phyloP scores from a whole-genome alignment of 805 yeast genomes.

The Cyberlindnera mrakii region DNA sequence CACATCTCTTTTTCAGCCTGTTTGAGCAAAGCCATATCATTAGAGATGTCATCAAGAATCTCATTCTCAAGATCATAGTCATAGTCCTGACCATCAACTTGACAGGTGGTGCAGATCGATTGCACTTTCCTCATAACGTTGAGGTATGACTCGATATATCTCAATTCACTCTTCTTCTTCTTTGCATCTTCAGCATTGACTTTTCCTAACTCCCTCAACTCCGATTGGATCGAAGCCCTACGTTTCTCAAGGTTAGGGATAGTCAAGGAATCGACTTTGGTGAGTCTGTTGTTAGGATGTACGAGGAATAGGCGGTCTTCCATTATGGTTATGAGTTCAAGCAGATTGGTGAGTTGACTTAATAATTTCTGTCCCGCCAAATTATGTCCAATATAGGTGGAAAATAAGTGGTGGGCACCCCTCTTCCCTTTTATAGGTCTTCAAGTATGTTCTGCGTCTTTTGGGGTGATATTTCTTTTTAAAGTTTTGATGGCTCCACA shows the following conservation, averaged over 20 bases:
- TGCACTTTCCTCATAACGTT: constrained; percentile 14
- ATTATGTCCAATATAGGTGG: too few relatives aligned
- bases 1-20: constrained; percentile 16
- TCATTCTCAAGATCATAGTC: constrained; percentile 24
- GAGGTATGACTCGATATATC: constrained; percentile 17
- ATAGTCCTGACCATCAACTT: constrained; percentile 8
- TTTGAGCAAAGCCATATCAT: constrained; percentile 16
- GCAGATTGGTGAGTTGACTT: background rate
- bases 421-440: too few relatives aligned
- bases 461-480: too few relatives aligned
- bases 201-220: constrained; percentile 3
- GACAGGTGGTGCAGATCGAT: constrained; percentile 13
- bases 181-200: constrained; percentile 4
- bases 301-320: constrained; percentile 14
- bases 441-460: too few relatives aligned
- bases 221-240: constrained; percentile 7
- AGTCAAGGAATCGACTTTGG: constrained; percentile 17
- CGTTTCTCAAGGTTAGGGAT: constrained; percentile 18
- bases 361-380: too few relatives aligned
- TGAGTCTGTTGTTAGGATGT: constrained; percentile 21
- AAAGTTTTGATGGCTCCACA: too few relatives aligned
- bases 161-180: constrained; percentile 13
- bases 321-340: background rate
- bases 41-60: constrained; percentile 17
- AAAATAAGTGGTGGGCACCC: too few relatives aligned